These are phyloP conservation scores for Ophiostoma ips DNA, from an alignment of 2,329 filamentous ascomycete species.

Conservation along the genomic window DNA sequence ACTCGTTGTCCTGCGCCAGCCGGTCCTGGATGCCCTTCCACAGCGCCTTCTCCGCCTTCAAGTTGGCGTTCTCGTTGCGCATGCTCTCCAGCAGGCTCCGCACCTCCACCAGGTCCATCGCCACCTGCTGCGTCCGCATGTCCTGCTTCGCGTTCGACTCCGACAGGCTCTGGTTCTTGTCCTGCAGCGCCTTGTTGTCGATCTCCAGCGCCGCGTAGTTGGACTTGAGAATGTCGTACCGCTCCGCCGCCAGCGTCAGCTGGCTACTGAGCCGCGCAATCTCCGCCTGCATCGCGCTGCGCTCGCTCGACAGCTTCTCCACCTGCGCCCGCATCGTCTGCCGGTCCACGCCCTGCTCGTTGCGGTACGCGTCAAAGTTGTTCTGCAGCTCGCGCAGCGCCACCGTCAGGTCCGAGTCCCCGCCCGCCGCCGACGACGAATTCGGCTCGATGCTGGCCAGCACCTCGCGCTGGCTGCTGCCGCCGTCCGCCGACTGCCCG, in stretches of 20 bases:
- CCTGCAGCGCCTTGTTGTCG: slow-evolving; percentile 79
- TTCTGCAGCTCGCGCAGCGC: slow-evolving; percentile 76
- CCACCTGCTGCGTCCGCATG: slow-evolving; percentile 75
- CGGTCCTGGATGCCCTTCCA: slow-evolving; percentile 90
- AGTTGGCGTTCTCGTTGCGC: slow-evolving; percentile 78
- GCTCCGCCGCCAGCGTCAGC: slow-evolving; percentile 64
- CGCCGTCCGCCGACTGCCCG: slow-evolving; percentile 47
- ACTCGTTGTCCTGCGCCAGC: slow-evolving; percentile 77
- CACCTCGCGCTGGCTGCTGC: slow-evolving; percentile 30
- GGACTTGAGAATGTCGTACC: slow-evolving; percentile 77
- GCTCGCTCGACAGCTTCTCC: slow-evolving; percentile 68
- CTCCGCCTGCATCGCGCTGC: slow-evolving; percentile 68
- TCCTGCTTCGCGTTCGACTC: slow-evolving; percentile 85
- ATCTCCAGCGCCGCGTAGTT: slow-evolving; percentile 73
- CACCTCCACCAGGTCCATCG: slow-evolving; percentile 82
- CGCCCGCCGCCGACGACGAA: slow-evolving; percentile 24
- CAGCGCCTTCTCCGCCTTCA: slow-evolving; percentile 87
- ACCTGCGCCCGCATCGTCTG: slow-evolving; percentile 74
- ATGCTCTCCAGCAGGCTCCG: slow-evolving; percentile 72
- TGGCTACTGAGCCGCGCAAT: slow-evolving; percentile 70
- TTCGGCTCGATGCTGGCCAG: slow-evolving; percentile 45
- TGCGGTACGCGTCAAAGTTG: slow-evolving; percentile 80
- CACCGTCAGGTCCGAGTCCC: slow-evolving; percentile 56
- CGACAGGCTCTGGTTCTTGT: slow-evolving; percentile 60
- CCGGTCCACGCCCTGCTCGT: slow-evolving; percentile 70